phyloP scores from a whole-genome alignment of 2,329 filamentous ascomycete species.

The Fusarium sp. region DNA sequence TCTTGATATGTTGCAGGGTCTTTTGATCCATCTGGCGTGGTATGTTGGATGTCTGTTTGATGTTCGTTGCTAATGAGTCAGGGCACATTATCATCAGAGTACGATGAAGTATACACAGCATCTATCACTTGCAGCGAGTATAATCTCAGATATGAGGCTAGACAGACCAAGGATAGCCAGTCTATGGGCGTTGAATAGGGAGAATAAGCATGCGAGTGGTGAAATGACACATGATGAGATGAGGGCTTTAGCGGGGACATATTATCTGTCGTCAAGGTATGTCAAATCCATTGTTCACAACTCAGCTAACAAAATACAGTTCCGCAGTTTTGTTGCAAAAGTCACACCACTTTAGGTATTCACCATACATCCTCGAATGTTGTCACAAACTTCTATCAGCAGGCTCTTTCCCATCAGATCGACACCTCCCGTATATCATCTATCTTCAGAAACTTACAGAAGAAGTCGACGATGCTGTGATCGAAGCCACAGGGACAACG shows the following conservation, averaged over 20 bases:
- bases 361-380: slow-evolving; percentile 46
- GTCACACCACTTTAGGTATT: slow-evolving; percentile 46
- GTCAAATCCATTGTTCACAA: fast-evolving
- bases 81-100: slow-evolving; percentile 51
- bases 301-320: not conserved
- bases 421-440: slow-evolving; percentile 48
- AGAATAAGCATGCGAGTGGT: slow-evolving; percentile 22
- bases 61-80: slow-evolving; percentile 28
- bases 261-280: slow-evolving; percentile 51
- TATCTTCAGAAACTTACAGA: slow-evolving; percentile 49
- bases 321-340: slow-evolving; percentile 49
- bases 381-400: slow-evolving; percentile 36
- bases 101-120: slow-evolving; percentile 48
- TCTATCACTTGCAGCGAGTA: slow-evolving; percentile 49
- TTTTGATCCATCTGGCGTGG: slow-evolving; percentile 50
- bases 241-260: slow-evolving; percentile 49
- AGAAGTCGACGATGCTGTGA: slow-evolving; percentile 47
- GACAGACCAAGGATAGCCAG: slow-evolving; percentile 46
- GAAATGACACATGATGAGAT: slow-evolving; percentile 47
- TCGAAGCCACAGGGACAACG: slow-evolving; percentile 15
- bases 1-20: slow-evolving; percentile 49
- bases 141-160: slow-evolving; percentile 49
- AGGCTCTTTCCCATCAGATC: slow-evolving; percentile 39
- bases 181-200: slow-evolving; percentile 47
- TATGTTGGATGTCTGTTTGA: slow-evolving; percentile 11